A percentile compares a stretch with the other conserved stretches of the same genome.
Evolutionary conservation across 768 basidiomycete species (phyloP).

Genomic region (Xerocomus potaroensis): DNA sequence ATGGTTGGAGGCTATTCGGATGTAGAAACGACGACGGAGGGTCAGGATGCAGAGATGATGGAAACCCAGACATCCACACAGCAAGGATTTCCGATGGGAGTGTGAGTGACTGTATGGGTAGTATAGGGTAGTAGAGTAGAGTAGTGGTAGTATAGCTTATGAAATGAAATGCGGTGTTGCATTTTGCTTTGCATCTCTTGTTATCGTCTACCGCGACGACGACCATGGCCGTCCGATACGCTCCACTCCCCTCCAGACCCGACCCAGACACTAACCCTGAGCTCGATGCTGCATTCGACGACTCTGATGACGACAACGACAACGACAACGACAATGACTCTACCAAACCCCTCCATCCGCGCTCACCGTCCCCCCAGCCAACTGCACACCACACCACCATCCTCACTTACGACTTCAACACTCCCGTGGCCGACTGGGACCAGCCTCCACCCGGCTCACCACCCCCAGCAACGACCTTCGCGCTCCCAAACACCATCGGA

Average conservation of each 20-base stretch:
- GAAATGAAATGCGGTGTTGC: too few species aligned
- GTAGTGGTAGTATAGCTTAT: too few species aligned
- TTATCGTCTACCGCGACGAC: background rate
- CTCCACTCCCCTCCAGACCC: constrained; percentile 55
- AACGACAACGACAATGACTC: too few species aligned
- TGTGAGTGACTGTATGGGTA: constrained; percentile 1
- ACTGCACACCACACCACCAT: constrained; percentile 20
- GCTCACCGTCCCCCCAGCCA: constrained; percentile 27
- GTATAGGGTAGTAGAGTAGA: too few species aligned
- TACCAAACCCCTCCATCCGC: constrained; percentile 50
- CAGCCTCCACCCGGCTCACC: constrained; percentile 83
- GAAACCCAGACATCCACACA: constrained; percentile 9
- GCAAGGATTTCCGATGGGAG: constrained; percentile 25
- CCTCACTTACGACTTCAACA: constrained; percentile 74
- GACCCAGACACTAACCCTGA: constrained; percentile 50
- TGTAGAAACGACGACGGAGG: constrained; percentile 8
- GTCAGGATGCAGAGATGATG: constrained; percentile 11
- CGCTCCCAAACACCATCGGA: constrained; percentile 67
- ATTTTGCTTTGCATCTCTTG: background rate
- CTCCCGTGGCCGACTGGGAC: constrained; percentile 60
- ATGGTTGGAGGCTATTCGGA: constrained; percentile 15
- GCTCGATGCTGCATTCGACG: constrained; percentile 86
- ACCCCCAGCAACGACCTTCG: constrained; percentile 56
- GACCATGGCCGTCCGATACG: constrained; percentile 59
- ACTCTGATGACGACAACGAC: constrained; percentile 66